Base-by-base conservation (phyloP, 805 yeast species). In the Wilhelminamyces savonicus region DNA sequence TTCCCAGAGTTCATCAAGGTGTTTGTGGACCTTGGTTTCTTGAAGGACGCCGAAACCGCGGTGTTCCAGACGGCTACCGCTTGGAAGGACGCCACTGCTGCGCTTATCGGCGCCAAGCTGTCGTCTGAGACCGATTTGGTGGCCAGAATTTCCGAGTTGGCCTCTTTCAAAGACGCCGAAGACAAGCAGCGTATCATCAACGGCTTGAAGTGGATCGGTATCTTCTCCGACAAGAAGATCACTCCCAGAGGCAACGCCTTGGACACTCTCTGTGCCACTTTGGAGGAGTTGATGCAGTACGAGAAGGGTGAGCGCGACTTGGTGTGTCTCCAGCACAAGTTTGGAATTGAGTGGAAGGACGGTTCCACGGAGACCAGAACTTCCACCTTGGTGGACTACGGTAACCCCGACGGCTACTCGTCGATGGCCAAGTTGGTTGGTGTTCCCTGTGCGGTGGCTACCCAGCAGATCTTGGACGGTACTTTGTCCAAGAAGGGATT, bases 391-490 rank as follows among this genome's bases (percentile, higher is more conserved):
- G 90, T 88, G 21, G 95, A 87, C 62, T 85, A 84, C 62, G 98
- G 98, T 68, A 78, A 74, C 45, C 82, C 82, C 48, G 66, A 74
- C 39, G 86, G 88, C 37, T 92, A 90, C 78, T 82, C 95, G 23
- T 88, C 97, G 21, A 92, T 92, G 98, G 98, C 98, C 44, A 88
- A 90, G 59, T 76, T 85, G 42, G 98, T 92, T 32, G 98, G 98
- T 69, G 90, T 87, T 41, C 98, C 98, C 44, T 90, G 95, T 66
- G 96, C 96, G 32, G 94, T 92, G 57, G 98, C 97, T 18, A 71
- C 82, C 36, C 76, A 77, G 65, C 81, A 83, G 62, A 82, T 92
- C 40, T 72, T 92, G 49, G 76, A 82, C 45, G 96, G 96, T 43
- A 75, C 79, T 34, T 69, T 73, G 44, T 71, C 77, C 49, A 71